phyloP scores from a whole-genome alignment of 1,139 yeast genomes.

The Kazachstania sp. region DNA sequence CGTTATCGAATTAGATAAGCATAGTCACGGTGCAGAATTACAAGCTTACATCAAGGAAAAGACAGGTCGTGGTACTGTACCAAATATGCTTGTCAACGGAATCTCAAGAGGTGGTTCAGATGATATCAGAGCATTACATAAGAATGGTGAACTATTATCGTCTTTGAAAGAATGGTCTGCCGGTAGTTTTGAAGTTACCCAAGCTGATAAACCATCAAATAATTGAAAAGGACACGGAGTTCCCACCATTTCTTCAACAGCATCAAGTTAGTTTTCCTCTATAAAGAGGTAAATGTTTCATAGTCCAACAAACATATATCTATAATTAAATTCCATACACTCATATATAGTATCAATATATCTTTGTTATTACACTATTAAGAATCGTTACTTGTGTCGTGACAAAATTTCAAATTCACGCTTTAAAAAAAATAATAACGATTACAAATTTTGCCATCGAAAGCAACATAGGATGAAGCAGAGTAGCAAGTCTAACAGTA shows the following conservation, averaged over 20 bases:
- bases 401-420: background rate
- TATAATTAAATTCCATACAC: too few relatives aligned
- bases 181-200: slow-evolving; percentile 13
- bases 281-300: background rate
- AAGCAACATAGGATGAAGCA: too few relatives aligned
- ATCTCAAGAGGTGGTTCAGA: slow-evolving; percentile 71
- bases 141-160: slow-evolving; percentile 12
- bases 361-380: too few relatives aligned
- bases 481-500: too few relatives aligned
- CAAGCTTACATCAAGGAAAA: slow-evolving; percentile 50
- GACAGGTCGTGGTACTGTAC: slow-evolving; percentile 63
- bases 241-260: background rate
- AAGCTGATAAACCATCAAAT: slow-evolving; percentile 19
- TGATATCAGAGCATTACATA: slow-evolving; percentile 60
- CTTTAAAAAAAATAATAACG: background rate
- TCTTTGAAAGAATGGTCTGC: slow-evolving; percentile 20
- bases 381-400: too few relatives aligned
- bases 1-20: slow-evolving; percentile 76
- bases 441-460: too few relatives aligned
- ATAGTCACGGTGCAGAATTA: slow-evolving; percentile 53
- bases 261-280: background rate
- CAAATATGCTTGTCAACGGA: slow-evolving; percentile 58
- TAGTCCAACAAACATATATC: too few relatives aligned
- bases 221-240: slow-evolving; percentile 6
- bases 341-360: too few relatives aligned